Evolutionary conservation across 257 asterid genomes (phyloP).

Genomic region (Rhazya stricta): DNA sequence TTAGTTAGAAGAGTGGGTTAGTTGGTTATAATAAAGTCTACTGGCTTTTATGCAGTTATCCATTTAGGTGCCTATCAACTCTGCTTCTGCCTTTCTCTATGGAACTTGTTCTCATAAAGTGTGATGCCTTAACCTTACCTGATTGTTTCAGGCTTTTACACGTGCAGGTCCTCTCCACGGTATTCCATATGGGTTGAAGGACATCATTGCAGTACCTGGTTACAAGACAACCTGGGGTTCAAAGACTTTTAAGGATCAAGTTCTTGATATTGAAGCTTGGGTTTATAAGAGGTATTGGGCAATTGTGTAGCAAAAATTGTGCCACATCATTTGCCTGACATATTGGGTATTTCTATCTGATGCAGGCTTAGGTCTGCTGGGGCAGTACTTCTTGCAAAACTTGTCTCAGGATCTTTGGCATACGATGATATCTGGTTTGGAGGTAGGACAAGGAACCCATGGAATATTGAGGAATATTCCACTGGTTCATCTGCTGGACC

Average conservation of each 20-base stretch:
- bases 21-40: neutral
- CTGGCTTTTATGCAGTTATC: neutral
- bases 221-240: constrained; percentile 98
- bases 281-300: constrained; percentile 71
- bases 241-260: constrained; percentile 59
- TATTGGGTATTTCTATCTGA: neutral
- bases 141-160: neutral
- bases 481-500: constrained; percentile 99
- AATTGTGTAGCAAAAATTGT: neutral
- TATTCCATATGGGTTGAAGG: constrained; percentile 93
- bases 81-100: neutral
- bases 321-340: neutral
- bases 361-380: constrained; percentile 83
- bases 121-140: neutral
- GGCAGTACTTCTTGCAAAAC: constrained; percentile 83
- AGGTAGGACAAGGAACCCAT: constrained; percentile 93
- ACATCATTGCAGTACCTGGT: constrained; percentile 79
- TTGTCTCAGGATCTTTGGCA: constrained; percentile 82
- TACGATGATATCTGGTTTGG: constrained; percentile 97
- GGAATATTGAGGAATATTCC: constrained; percentile 87
- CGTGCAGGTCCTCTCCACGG: constrained; percentile 86
- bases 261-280: constrained; percentile 87
- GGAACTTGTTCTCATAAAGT: neutral
- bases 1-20: neutral
- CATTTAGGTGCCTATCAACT: neutral